phyloP scores from a whole-genome alignment of 768 basidiomycete genomes.

The Collybia sordida region DNA sequence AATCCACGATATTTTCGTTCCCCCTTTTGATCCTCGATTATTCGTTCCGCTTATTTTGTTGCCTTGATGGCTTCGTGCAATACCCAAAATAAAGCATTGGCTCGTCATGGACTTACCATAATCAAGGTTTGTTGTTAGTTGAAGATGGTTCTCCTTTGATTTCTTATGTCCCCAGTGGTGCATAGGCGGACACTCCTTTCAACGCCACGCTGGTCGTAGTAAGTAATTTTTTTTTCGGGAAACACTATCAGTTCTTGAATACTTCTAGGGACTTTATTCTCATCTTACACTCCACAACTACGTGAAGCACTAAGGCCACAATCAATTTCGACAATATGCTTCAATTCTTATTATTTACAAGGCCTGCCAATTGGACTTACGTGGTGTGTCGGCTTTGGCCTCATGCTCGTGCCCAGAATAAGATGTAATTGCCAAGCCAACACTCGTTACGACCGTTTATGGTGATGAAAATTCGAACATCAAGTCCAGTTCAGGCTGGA shows the following conservation, averaged over 20 bases:
- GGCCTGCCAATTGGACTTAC: constrained; percentile 35
- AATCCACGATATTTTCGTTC: neutral
- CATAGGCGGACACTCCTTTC: constrained; percentile 46
- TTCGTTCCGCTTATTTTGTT: constrained; percentile 12
- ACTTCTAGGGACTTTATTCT: constrained; percentile 40
- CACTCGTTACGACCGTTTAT: constrained; percentile 26
- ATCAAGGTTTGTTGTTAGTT: constrained; percentile 30
- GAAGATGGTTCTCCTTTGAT: constrained; percentile 59
- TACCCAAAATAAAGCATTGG: constrained; percentile 34
- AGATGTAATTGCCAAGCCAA: constrained; percentile 15
- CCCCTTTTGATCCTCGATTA: constrained; percentile 17
- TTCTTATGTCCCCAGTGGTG: constrained; percentile 45
- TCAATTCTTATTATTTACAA: no score
- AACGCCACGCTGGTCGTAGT: constrained; percentile 40
- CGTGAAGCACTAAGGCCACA: constrained; percentile 47
- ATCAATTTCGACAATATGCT: constrained; percentile 48
- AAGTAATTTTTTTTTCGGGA: constrained; percentile 11
- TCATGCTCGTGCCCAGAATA: neutral
- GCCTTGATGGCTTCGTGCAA: constrained; percentile 52
- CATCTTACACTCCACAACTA: constrained; percentile 42
- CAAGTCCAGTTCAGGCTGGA: constrained; percentile 39
- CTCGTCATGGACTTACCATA: neutral
- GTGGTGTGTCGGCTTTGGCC: constrained; percentile 27
- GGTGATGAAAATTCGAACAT: constrained; percentile 43
- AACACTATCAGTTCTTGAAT: neutral